These are phyloP conservation scores for Penicillium glabrum DNA, from an alignment of 2,329 filamentous ascomycete species.

Conservation along the genomic window DNA sequence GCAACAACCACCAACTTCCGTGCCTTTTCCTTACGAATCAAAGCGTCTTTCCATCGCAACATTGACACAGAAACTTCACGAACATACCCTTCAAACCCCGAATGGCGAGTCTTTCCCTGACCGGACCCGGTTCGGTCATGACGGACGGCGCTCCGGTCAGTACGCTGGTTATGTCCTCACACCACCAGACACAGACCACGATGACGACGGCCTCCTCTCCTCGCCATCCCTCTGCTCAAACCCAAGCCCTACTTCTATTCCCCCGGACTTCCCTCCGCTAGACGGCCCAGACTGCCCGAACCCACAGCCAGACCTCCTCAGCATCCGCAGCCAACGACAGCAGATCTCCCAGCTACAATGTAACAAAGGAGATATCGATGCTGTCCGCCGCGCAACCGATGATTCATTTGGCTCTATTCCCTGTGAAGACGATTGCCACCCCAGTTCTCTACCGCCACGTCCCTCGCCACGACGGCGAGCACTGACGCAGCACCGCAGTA, in stretches of 20 bases:
- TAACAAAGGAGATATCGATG: conserved; percentile 35
- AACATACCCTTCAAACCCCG: conserved; percentile 37
- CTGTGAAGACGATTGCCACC: conserved; percentile 36
- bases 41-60: conserved; percentile 42
- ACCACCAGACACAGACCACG: conserved; percentile 40
- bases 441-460: conserved; percentile 37
- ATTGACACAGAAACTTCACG: conserved; percentile 41
- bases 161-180: conserved; percentile 34
- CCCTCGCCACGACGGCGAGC: conserved; percentile 33
- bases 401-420: conserved; percentile 18
- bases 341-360: conserved; percentile 43
- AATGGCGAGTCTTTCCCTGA: conserved; percentile 11
- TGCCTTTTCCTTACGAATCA: conserved; percentile 42
- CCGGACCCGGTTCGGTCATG: conserved; percentile 9
- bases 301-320: conserved; percentile 15
- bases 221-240: conserved; percentile 55
- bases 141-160: conserved; percentile 20
- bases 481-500: conserved; percentile 27
- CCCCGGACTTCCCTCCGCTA: conserved; percentile 22
- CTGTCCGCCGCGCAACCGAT: conserved; percentile 35
- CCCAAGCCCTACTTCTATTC: conserved; percentile 31
- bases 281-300: conserved; percentile 4
- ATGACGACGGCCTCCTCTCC: conserved; percentile 48
- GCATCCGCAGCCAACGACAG: conserved; percentile 39
- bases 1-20: conserved; percentile 43